Evolutionary conservation across 805 yeast species (phyloP), one percentile per base, ranked within the genome.

Genomic region (Cyberlindnera mississippiensis): DNA sequence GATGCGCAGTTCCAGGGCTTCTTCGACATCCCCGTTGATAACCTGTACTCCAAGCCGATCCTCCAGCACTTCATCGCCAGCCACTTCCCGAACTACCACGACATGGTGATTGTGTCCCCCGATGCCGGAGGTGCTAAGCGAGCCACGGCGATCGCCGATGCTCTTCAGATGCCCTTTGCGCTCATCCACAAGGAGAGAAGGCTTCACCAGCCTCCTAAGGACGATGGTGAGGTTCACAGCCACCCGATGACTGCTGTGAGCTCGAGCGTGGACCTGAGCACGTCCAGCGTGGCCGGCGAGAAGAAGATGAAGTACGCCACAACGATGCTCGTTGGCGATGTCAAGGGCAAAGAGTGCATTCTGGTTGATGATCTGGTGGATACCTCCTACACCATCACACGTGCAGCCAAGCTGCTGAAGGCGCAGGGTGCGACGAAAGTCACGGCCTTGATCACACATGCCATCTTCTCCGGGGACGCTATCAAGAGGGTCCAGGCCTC

Each of bases 121-220:
- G 99, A 93, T 65, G 93, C 97, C 17, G 99, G 99, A 58, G 99
- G 99, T 48, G 99, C 99, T 37, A 93, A 93, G 63, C 71, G 99
- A 51, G 97, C 99, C 26, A 86, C 96, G 1, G 83, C 91, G 1
- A 76, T 93, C 46, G 99, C 99, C 2, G 99, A 93, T 65, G 76
- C 85, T 1, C 67, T 93, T 44, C 89, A 87, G 15, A 76, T 93
- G 69, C 76, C 89, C 19, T 90, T 93, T 68, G 99, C 99, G 0
- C 71, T 93, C 63, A 89, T 93, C 50, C 98, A 93, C 66, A 93
- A 93, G 64, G 99, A 93, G 60, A 73, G 96, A 59, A 71, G 95
- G 50, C 75, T 69, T 16, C 68, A 65, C 42, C 50, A 63, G 18
- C 53, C 64, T 6, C 60, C 61, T 32, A 64, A 62, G 12, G 44